Conservation (phyloP, 495 filamentous ascomycete genomes). For the Aspergillus coremiiformis region DNA sequence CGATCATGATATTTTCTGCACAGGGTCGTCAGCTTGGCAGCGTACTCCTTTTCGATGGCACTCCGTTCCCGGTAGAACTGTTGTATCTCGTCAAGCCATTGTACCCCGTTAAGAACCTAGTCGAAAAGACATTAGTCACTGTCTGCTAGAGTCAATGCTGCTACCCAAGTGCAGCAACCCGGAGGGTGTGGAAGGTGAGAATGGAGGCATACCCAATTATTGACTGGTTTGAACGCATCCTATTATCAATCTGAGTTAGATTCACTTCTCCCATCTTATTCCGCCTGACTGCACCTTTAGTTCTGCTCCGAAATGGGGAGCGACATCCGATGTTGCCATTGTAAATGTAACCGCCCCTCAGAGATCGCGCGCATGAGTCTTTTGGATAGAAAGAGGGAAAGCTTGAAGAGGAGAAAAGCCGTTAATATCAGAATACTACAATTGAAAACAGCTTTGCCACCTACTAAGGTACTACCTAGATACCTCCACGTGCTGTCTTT, state of each 20-base stretch:
- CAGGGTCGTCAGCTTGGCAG: conserved; percentile 71
- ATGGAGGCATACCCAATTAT: conserved; percentile 62
- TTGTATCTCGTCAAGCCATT: conserved; percentile 94
- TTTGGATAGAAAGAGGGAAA: background rate
- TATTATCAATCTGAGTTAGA: conserved; percentile 24
- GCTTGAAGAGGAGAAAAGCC: background rate
- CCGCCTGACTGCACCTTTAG: conserved; percentile 59
- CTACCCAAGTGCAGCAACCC: background rate
- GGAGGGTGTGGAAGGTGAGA: conserved; percentile 1
- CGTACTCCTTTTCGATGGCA: conserved; percentile 93
- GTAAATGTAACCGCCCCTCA: conserved; percentile 11
- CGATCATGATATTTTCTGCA: conserved; percentile 96
- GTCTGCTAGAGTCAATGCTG: conserved; percentile 12
- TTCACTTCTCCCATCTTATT: background rate
- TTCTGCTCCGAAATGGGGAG: conserved; percentile 79
- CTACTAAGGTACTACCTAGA: no score
- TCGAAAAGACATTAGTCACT: conserved; percentile 23
- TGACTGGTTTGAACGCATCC: conserved; percentile 94
- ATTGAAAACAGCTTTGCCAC: background rate
- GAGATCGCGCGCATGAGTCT: conserved; percentile 14
- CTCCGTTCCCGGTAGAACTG: conserved; percentile 94
- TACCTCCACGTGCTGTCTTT: background rate
- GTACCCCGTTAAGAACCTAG: conserved; percentile 73
- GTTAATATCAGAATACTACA: background rate
- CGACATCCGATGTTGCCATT: conserved; percentile 70